Conservation (phyloP, 441 rosid species). For the Adansonia rubrostipa region DNA sequence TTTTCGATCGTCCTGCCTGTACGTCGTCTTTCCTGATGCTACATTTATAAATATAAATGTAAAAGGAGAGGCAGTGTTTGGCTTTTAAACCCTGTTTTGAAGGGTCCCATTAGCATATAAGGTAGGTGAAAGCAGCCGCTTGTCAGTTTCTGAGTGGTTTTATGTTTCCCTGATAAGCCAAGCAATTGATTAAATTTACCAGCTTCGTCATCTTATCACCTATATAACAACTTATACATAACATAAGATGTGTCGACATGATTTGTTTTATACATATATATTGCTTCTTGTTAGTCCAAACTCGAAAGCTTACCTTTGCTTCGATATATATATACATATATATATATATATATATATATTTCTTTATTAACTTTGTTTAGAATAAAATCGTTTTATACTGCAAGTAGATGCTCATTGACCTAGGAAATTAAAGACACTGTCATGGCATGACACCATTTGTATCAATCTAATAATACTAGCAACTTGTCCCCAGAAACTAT, state of each 20-base stretch:
- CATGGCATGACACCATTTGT: neutral
- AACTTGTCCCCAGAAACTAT: neutral
- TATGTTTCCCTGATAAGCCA: constrained; percentile 9
- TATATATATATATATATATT: no score
- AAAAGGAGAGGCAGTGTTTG: neutral
- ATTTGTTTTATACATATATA: neutral
- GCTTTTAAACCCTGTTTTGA: neutral
- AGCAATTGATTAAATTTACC: neutral
- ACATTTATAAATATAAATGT: neutral
- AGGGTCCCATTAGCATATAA: constrained; percentile 1
- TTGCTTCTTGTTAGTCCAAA: neutral
- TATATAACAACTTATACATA: neutral
- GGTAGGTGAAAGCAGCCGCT: constrained; percentile 23
- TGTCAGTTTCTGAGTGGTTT: neutral
- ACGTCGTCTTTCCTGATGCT: neutral
- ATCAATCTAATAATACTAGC: constrained; percentile 2
- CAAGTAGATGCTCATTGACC: constrained; percentile 14
- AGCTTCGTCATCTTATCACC: neutral
- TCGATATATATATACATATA: no score
- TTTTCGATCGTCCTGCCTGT: no score
- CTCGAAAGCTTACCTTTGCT: neutral
- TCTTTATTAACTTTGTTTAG: neutral
- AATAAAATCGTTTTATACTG: neutral
- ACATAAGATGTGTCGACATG: neutral
- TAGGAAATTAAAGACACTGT: neutral